Evolutionary conservation across 2,329 filamentous ascomycete species (phyloP).

Genomic region (Trichothecium sympodiale): DNA sequence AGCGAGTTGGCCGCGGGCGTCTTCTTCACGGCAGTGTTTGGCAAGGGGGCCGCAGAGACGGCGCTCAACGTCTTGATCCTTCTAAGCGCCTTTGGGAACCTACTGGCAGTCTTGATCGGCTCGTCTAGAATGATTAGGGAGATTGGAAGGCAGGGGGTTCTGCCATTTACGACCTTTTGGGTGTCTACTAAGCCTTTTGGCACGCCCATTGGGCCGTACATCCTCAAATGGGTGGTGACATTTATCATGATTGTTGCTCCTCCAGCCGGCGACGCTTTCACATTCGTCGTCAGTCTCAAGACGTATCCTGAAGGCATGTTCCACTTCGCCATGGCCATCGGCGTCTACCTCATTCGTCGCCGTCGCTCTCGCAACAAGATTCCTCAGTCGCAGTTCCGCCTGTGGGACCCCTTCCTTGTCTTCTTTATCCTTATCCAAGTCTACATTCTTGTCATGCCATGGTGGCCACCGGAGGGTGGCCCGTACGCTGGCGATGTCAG

Average conservation of each 20-base stretch:
- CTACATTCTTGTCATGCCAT: conserved; percentile 58
- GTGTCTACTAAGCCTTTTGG: conserved; percentile 52
- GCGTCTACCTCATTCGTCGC: conserved; percentile 45
- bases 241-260: conserved; percentile 48
- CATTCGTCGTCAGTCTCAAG: conserved; percentile 51
- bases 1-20: conserved; percentile 43
- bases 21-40: conserved; percentile 50
- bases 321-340: conserved; percentile 41
- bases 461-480: conserved; percentile 55
- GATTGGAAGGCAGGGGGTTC: conserved; percentile 48
- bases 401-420: conserved; percentile 45
- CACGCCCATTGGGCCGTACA: conserved; percentile 48
- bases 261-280: conserved; percentile 53
- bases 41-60: conserved; percentile 31
- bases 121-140: conserved; percentile 47
- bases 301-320: conserved; percentile 51
- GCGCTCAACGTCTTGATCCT: conserved; percentile 47
- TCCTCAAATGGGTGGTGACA: conserved; percentile 45
- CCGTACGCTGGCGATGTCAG: conserved; percentile 52
- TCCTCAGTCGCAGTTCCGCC: conserved; percentile 38
- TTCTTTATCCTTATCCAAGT: conserved; percentile 50
- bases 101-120: conserved; percentile 44
- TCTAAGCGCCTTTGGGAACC: conserved; percentile 46
- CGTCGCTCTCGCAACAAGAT: conserved; percentile 40
- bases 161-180: conserved; percentile 51